phyloP scores from a whole-genome alignment of 176 grass and related monocot species.

The Ananas comosus region DNA sequence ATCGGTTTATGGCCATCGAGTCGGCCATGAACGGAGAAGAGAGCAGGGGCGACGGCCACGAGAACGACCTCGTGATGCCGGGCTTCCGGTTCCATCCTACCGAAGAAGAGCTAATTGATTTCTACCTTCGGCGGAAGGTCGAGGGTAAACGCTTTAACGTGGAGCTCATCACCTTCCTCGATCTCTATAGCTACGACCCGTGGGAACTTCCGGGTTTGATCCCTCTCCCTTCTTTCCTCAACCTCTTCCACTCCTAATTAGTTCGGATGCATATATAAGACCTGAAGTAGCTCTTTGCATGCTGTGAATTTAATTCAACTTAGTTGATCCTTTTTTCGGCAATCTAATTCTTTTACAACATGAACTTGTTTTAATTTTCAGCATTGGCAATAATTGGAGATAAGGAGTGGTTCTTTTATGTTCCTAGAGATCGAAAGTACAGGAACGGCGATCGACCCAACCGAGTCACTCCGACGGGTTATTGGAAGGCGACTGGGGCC shows the following conservation, averaged over 20 bases:
- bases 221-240: background rate
- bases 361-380: constrained; percentile 7
- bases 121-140: constrained; percentile 94
- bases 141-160: constrained; percentile 89
- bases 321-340: constrained; percentile 9
- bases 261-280: background rate
- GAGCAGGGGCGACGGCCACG: constrained; percentile 30
- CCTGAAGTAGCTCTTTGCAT: constrained; percentile 4
- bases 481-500: constrained; percentile 81
- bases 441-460: constrained; percentile 83
- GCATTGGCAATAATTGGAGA: constrained; percentile 69
- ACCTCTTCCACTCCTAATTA: background rate
- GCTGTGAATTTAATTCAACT: constrained; percentile 25
- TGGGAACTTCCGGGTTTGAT: constrained; percentile 83
- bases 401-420: constrained; percentile 96
- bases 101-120: constrained; percentile 97
- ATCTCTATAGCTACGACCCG: constrained; percentile 92
- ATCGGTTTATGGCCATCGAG: constrained; percentile 22
- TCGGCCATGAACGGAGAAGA: constrained; percentile 14
- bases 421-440: constrained; percentile 95
- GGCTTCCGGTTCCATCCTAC: constrained; percentile 99
- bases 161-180: constrained; percentile 71
- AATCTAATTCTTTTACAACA: constrained; percentile 13
- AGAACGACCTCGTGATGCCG: constrained; percentile 84
- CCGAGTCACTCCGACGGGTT: constrained; percentile 76